These are phyloP conservation scores for Aspergillus felis DNA, from an alignment of 2,329 filamentous ascomycete genomes.

Conservation along the genomic window DNA sequence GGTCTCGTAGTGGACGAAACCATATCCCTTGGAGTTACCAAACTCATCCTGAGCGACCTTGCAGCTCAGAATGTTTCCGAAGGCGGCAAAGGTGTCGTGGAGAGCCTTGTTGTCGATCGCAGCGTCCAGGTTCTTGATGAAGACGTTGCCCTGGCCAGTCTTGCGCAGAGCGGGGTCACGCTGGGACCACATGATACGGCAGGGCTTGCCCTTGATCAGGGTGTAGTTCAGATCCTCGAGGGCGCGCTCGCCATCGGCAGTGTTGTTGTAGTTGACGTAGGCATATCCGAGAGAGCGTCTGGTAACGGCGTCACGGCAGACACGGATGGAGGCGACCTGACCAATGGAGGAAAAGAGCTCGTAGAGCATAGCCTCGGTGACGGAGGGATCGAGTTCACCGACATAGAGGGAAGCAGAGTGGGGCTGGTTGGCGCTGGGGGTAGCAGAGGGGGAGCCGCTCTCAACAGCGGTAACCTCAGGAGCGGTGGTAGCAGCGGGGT, in stretches of 20 bases:
- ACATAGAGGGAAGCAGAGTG: conserved; percentile 98
- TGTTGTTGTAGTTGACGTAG: conserved; percentile 99
- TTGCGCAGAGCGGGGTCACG: conserved; percentile 98
- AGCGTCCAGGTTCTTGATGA: conserved; percentile 99
- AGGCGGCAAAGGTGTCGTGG: conserved; percentile 97
- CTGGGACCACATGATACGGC: conserved; percentile 99
- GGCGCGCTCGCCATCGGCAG: conserved; percentile 91
- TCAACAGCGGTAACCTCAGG: conserved; percentile 37
- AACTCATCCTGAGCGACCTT: conserved; percentile 98
- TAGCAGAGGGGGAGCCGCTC: conserved; percentile 56
- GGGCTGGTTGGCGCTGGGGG: conserved; percentile 71
- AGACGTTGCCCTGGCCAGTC: conserved; percentile 98
- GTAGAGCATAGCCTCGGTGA: conserved; percentile 99
- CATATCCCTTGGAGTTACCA: conserved; percentile 96
- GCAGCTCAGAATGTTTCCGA: conserved; percentile 98
- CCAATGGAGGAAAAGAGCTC: conserved; percentile 99
- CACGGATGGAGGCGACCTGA: conserved; percentile 97
- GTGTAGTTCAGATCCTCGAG: conserved; percentile 99
- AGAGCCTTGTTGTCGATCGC: conserved; percentile 99
- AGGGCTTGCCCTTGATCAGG: conserved; percentile 95
- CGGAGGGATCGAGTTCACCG: conserved; percentile 93
- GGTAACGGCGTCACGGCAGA: conserved; percentile 98
- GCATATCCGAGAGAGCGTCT: conserved; percentile 98
- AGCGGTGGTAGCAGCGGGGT: conserved; percentile 67
- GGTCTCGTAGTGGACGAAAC: conserved; percentile 99